These are phyloP conservation scores for Candida tetrigidarum DNA, from an alignment of 1,139 yeast genomes.

Conservation along the genomic window DNA sequence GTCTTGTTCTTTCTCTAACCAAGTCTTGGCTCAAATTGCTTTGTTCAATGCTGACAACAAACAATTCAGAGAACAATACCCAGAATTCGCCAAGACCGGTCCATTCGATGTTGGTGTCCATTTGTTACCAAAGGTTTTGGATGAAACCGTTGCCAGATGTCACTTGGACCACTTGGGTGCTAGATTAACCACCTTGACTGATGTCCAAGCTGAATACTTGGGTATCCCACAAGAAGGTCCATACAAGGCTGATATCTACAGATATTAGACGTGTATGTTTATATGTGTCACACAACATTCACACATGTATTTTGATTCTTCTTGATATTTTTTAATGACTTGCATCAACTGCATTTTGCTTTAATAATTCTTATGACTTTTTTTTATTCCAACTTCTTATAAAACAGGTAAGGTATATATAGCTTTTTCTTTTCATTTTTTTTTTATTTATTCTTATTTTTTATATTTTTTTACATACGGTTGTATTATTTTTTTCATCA, in stretches of 20 bases:
- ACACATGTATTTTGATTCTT: slow-evolving; percentile 1
- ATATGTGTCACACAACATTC: too few species aligned
- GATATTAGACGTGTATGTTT: slow-evolving; percentile 67
- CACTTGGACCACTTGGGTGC: slow-evolving; percentile 97
- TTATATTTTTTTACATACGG: too few species aligned
- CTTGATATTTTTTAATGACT: slow-evolving; percentile 23
- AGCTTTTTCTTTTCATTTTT: slow-evolving; percentile 1
- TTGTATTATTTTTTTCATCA: slow-evolving; percentile 8
- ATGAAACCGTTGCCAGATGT: slow-evolving; percentile 98
- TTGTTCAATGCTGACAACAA: slow-evolving; percentile 89
- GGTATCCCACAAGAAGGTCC: slow-evolving; percentile 96
- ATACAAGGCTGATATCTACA: slow-evolving; percentile 97
- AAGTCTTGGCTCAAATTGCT: slow-evolving; percentile 99
- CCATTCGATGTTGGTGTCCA: slow-evolving; percentile 94
- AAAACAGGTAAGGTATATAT: slow-evolving; percentile 1
- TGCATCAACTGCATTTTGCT: slow-evolving; percentile 53
- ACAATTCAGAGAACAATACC: slow-evolving; percentile 77
- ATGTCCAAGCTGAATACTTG: slow-evolving; percentile 93
- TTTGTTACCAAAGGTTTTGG: slow-evolving; percentile 97
- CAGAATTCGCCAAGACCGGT: slow-evolving; percentile 93
- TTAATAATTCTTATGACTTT: slow-evolving; percentile 1
- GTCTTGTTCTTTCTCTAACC: slow-evolving; percentile 99
- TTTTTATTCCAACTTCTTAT: background rate
- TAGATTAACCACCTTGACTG: slow-evolving; percentile 76
- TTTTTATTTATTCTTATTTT: too few species aligned